These are phyloP conservation scores for Blastobotrys petasosporus DNA, from an alignment of 1,139 yeast genomes.

Conservation along the genomic window DNA sequence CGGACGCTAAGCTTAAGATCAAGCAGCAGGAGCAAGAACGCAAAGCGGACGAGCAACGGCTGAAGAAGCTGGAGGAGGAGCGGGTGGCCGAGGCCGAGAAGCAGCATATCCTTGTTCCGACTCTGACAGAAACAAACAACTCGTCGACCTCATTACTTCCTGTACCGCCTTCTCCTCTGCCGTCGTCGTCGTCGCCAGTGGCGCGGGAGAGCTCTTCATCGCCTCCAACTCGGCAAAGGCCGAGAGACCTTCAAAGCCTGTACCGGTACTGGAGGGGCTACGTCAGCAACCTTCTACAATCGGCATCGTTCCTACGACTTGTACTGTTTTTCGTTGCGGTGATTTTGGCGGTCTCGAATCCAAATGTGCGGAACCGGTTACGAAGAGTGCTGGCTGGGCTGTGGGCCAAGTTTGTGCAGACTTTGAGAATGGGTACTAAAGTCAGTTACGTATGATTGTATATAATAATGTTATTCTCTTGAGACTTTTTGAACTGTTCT, in stretches of 20 bases:
- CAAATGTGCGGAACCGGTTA: slow-evolving; percentile 15
- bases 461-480: background rate
- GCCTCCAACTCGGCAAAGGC: background rate
- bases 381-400: slow-evolving; percentile 11
- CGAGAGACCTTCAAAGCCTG: slow-evolving; percentile 9
- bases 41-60: slow-evolving; percentile 4
- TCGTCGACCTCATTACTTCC: background rate
- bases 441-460: slow-evolving; percentile 22
- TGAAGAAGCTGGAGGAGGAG: slow-evolving; percentile 7
- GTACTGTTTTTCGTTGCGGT: slow-evolving; percentile 18
- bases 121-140: background rate
- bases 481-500: background rate
- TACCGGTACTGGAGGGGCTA: slow-evolving; percentile 12
- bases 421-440: slow-evolving; percentile 24
- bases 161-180: background rate
- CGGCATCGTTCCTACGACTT: slow-evolving; percentile 9
- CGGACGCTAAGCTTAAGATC: background rate
- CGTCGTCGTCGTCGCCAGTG: background rate
- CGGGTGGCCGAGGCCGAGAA: slow-evolving; percentile 12
- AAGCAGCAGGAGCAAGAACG: slow-evolving; percentile 5
- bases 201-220: slow-evolving; percentile 1
- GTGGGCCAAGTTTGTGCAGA: slow-evolving; percentile 20
- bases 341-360: slow-evolving; percentile 18
- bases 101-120: background rate
- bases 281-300: slow-evolving; percentile 10